Conservation (phyloP, 192 early-diverging fungal species). For the Phlyctochytrium planicorne region DNA sequence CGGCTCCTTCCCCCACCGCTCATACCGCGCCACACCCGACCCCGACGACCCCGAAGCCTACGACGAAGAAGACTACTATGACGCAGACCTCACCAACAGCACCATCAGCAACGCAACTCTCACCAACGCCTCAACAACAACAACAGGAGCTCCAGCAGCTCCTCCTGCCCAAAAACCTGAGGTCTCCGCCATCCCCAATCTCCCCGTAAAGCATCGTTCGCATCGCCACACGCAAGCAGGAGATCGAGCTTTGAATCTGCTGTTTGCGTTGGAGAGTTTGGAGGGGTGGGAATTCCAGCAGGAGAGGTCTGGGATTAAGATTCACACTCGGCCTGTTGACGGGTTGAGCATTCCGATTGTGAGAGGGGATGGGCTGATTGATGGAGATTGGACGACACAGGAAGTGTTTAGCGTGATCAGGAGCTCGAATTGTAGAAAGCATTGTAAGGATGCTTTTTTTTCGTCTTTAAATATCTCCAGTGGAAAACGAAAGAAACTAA, state of each 20-base stretch:
- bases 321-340: constrained; percentile 13
- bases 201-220: constrained; percentile 16
- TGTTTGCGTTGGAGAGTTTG: constrained; percentile 9
- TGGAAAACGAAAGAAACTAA: too few species aligned
- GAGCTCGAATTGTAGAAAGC: constrained; percentile 29
- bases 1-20: neutral
- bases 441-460: constrained; percentile 15
- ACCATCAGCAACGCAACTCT: neutral
- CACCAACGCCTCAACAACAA: neutral
- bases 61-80: neutral
- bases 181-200: neutral
- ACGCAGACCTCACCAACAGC: neutral
- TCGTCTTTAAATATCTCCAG: too few species aligned
- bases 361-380: constrained; percentile 36
- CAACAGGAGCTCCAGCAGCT: neutral
- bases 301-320: constrained; percentile 6
- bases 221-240: constrained; percentile 32
- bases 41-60: neutral
- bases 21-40: neutral
- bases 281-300: constrained; percentile 12
- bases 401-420: constrained; percentile 41
- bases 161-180: neutral
- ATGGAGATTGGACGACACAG: constrained; percentile 29
- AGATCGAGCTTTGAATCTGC: constrained; percentile 23
- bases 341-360: constrained; percentile 37